These are phyloP conservation scores for Aspergillus steynii DNA, from an alignment of 495 filamentous ascomycete species.

Conservation along the genomic window DNA sequence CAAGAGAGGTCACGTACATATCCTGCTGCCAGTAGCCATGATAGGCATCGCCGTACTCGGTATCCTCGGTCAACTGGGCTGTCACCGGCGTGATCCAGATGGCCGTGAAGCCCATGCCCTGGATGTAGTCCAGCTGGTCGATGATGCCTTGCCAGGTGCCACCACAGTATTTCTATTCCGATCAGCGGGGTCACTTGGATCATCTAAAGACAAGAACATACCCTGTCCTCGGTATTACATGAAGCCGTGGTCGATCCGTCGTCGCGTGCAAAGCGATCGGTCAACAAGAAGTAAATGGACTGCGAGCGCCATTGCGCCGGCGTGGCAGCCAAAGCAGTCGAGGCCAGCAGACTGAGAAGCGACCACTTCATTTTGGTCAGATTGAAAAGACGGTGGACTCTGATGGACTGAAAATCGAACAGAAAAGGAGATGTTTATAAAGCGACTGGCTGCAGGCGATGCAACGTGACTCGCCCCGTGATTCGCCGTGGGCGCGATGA, in stretches of 20 bases:
- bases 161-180: not conserved
- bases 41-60: slow-evolving; percentile 57
- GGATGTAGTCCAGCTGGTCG: slow-evolving; percentile 53
- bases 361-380: slow-evolving; percentile 1
- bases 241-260: slow-evolving; percentile 60
- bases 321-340: slow-evolving; percentile 37
- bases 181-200: not conserved
- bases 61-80: slow-evolving; percentile 53
- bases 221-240: slow-evolving; percentile 46
- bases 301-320: slow-evolving; percentile 60
- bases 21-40: slow-evolving; percentile 80
- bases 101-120: slow-evolving; percentile 78
- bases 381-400: not conserved
- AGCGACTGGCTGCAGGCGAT: not conserved
- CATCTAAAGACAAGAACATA: slow-evolving; percentile 12
- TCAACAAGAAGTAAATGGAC: slow-evolving; percentile 74
- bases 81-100: slow-evolving; percentile 83
- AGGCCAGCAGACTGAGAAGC: slow-evolving; percentile 23
- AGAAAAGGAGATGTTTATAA: not conserved
- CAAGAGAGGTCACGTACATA: slow-evolving; percentile 37
- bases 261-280: slow-evolving; percentile 71
- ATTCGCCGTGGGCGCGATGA: slow-evolving; percentile 5
- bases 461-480: not conserved
- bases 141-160: slow-evolving; percentile 8
- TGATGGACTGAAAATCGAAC: not conserved